Conservation (phyloP, 2,329 filamentous ascomycete genomes). For the Dothistroma septosporum region DNA sequence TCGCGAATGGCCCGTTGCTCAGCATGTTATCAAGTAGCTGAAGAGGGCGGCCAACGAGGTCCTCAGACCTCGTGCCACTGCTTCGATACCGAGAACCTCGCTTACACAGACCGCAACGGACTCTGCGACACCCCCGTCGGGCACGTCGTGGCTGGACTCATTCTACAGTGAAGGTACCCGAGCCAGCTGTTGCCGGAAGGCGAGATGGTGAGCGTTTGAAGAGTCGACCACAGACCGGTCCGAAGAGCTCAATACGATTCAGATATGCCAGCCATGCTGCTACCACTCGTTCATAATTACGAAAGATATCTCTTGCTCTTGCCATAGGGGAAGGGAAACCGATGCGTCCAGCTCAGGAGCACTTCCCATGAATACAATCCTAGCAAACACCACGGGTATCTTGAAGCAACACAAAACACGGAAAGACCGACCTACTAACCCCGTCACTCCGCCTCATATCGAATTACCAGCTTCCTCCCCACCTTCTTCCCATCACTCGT, state of each 20-base stretch:
- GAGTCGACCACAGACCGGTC: too few relatives aligned
- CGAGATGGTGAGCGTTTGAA: not conserved
- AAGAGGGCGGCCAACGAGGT: conserved; percentile 70
- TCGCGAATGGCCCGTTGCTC: conserved; percentile 68
- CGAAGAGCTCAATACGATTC: not conserved
- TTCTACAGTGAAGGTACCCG: conserved; percentile 18
- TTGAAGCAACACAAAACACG: conserved; percentile 2
- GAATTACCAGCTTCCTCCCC: conserved; percentile 1
- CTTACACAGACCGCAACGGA: conserved; percentile 17
- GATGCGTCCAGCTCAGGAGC: not conserved
- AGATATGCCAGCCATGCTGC: not conserved
- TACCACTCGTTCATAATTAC: not conserved
- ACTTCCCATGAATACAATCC: not conserved
- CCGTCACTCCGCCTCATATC: not conserved
- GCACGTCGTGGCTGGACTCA: conserved; percentile 23
- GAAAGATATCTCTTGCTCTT: not conserved
- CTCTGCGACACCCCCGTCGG: conserved; percentile 1
- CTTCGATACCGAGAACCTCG: conserved; percentile 9
- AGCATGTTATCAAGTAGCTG: conserved; percentile 66
- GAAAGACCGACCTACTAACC: not conserved
- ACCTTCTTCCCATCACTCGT: not conserved
- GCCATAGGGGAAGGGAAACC: too few relatives aligned
- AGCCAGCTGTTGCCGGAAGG: not conserved
- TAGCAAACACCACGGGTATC: conserved; percentile 6
- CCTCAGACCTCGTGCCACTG: conserved; percentile 17